These are phyloP conservation scores for Teunomyces funiuensis DNA, from an alignment of 805 yeast species.

Conservation along the genomic window DNA sequence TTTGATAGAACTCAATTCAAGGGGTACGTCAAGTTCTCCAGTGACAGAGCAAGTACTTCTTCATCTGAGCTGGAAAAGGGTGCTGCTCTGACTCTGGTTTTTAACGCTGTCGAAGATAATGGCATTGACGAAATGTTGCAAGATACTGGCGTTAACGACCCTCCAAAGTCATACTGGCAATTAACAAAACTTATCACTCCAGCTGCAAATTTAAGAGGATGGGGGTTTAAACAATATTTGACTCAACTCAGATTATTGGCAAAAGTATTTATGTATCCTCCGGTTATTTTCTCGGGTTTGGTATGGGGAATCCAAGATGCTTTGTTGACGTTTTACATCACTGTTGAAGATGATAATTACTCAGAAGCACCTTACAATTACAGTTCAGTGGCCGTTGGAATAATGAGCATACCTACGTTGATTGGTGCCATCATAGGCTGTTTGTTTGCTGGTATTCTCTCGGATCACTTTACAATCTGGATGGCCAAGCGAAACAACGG, in stretches of 20 bases:
- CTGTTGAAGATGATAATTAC: slow-evolving; percentile 68
- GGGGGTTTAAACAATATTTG: slow-evolving; percentile 65
- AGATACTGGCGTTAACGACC: slow-evolving; percentile 8
- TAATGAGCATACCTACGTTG: slow-evolving; percentile 72
- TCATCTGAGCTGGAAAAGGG: slow-evolving; percentile 4
- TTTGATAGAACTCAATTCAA: slow-evolving; percentile 50
- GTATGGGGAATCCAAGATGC: slow-evolving; percentile 84
- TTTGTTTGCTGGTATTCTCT: slow-evolving; percentile 58
- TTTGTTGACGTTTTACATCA: slow-evolving; percentile 68
- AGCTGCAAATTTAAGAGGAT: slow-evolving; percentile 59
- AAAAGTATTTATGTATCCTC: slow-evolving; percentile 62
- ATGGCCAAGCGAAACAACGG: slow-evolving; percentile 61
- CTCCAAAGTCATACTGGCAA: slow-evolving; percentile 43
- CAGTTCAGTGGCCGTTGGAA: slow-evolving; percentile 63
- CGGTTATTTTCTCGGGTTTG: slow-evolving; percentile 63
- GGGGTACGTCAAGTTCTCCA: not conserved
- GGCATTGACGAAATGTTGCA: not conserved
- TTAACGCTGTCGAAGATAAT: not conserved
- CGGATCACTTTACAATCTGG: slow-evolving; percentile 62
- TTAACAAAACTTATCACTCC: slow-evolving; percentile 51
- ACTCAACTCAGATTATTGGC: slow-evolving; percentile 49
- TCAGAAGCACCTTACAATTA: slow-evolving; percentile 67
- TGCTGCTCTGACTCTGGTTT: not conserved
- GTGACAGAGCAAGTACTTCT: not conserved
- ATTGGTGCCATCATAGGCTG: slow-evolving; percentile 69